Base-by-base conservation (phyloP, 768 basidiomycete species). In the Suillus hirtellus region DNA sequence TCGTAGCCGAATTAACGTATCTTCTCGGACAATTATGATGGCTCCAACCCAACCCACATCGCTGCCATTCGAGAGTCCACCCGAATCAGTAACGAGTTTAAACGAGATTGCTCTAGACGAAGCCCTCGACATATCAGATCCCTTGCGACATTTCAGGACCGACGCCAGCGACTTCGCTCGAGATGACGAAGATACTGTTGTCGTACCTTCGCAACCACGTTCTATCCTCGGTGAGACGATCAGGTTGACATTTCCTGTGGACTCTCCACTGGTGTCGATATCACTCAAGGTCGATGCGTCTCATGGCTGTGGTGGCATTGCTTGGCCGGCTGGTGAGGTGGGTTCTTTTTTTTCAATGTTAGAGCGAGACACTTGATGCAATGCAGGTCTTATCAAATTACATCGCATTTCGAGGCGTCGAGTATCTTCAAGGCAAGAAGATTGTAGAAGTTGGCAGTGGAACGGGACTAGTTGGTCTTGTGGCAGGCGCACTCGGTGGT, bases 311-410 rank as follows among this genome's bases (percentile, higher is more conserved):
- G 95, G 95, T 15, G 95, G 95, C 5, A 84, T 95, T 44, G 88
- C 92, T 2, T 96, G 95, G 95, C 93, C 93, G 4, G 92, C 95
- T 9, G 95, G 94, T 67, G 86, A 93, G 84, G 94, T 94, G 68
- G 68, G 78, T 73, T 43, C 46, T 47, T 50, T 21, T 24, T 19
- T 34, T 43, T 56, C n/a, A 61, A 63, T 21, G 53, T 19, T 55
- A 60, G 47, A 52, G 69, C 42, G 61, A 62, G 52, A 31, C 34
- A 37, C 47, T 56, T 38, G 46, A 27, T 62, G 62, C 17, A 60
- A 61, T 38, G 12, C 68, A 96, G 94, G 88, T 95, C 37, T 80
- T 97, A 7, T 85, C 92, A 11, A 83, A 79, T 50, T 95, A 96
- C 74, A 79, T 97, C 40, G 79, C 86, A 19, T 81, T 84, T 52